These are phyloP conservation scores for Sphagnum magellanicum DNA, from an alignment of 228 moss, liverwort and hornwort genomes.

Conservation along the genomic window DNA sequence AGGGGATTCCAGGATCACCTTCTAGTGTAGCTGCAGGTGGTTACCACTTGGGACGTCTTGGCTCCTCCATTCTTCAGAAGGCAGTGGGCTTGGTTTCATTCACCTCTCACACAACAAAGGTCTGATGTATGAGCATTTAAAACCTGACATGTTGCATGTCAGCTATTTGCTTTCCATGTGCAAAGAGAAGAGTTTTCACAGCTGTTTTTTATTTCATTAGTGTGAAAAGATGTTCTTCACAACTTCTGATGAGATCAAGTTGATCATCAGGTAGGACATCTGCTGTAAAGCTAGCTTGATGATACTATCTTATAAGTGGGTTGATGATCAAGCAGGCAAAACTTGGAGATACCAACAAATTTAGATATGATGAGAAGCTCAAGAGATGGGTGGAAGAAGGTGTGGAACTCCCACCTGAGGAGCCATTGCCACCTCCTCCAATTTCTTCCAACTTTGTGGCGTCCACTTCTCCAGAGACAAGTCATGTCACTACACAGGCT, in stretches of 20 bases:
- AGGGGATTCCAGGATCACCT: constrained; percentile 29
- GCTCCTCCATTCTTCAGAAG: constrained; percentile 67
- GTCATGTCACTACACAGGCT: constrained; percentile 23
- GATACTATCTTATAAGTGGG: background rate
- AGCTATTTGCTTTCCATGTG: background rate
- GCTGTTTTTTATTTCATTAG: too few species aligned
- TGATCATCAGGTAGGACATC: too few species aligned
- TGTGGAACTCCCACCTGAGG: constrained; percentile 52
- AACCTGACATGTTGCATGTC: background rate
- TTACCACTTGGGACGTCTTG: constrained; percentile 58
- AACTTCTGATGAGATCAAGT: too few species aligned
- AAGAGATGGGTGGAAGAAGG: constrained; percentile 99
- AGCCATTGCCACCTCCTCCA: constrained; percentile 67
- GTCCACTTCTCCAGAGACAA: constrained; percentile 27
- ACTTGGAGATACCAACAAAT: constrained; percentile 80
- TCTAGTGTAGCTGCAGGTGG: constrained; percentile 35
- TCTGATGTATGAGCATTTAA: background rate
- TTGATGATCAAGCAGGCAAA: constrained; percentile 51
- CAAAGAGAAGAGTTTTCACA: too few species aligned
- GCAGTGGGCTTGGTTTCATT: constrained; percentile 59
- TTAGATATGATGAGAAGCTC: constrained; percentile 83
- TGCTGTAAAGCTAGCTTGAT: too few species aligned
- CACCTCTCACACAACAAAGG: constrained; percentile 33
- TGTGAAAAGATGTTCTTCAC: too few species aligned
- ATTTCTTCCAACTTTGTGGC: constrained; percentile 44